Base-by-base conservation (phyloP, 2,329 filamentous ascomycete species). In the Ophiostoma sp. region DNA sequence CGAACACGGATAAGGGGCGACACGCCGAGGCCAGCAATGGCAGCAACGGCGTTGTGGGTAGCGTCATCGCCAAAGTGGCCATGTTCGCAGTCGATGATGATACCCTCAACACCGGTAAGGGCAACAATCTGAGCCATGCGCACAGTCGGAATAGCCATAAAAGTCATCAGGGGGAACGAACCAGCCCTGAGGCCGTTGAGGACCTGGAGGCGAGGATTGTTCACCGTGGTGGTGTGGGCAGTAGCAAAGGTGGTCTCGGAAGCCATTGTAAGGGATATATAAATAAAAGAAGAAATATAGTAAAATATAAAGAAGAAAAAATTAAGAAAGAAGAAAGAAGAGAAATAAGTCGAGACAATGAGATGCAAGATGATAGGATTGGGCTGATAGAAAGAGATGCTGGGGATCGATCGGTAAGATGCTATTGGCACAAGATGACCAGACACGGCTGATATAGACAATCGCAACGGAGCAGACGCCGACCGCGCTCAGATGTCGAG, bases 1-100 rank as follows among this genome's bases (percentile, higher is more conserved):
- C 75, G 74, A 49, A 80, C 74, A 66, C 79, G 78, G 60, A 80
- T 75, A n/a, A 81, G 72, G 8, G 79, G 79, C 3, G 78, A 80
- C 4, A 79, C 78, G 4, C 81, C 81, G 41, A 80, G 73, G 0
- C 81, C 79, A 60, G 82, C 78, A 72, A 84, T 82, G 5, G 82
- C 84, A 7, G 81, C 81, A 1, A 85, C 82, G 7, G 81, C 80
- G 73, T 84, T 83, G 73, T 85, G 79, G 83, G 84, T 84, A 9
- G 80, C 78, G 16, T 78, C 78, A 72, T 84, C 83, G 49, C 81
- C 81, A 69, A 84, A 77, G 71, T 81, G 82, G 8, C 83, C 83
- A 72, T 85, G 83, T 72, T 83, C 83, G 68, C 82, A 83, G 71
- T 84, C 83, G 66, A 85, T 76, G 65, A 82, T 80, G 63, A 84